phyloP scores from a whole-genome alignment of 1,139 yeast genomes.

The Pichia sp. region DNA sequence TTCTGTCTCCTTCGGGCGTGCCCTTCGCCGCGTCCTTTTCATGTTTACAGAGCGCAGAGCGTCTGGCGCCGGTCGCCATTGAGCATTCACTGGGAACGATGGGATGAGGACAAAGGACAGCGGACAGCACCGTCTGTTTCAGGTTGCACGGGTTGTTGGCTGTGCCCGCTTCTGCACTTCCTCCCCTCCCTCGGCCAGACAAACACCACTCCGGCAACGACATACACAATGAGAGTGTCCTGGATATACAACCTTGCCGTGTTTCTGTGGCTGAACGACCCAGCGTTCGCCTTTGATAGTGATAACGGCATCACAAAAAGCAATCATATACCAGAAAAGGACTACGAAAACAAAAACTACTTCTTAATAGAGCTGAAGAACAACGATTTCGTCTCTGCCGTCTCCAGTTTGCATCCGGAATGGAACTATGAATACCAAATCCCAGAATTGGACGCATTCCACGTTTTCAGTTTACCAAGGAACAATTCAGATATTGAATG shows the following conservation, averaged over 20 bases:
- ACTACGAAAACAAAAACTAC: conserved; percentile 45
- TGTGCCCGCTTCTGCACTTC: too few species aligned
- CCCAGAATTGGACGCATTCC: conserved; percentile 56
- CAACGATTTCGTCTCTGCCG: conserved; percentile 22
- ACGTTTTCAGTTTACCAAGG: conserved; percentile 57
- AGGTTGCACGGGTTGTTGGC: too few species aligned
- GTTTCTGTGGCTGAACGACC: background rate
- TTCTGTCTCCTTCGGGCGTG: too few species aligned
- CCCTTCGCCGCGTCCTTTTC: too few species aligned
- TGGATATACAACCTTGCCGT: conserved; percentile 5
- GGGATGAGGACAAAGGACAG: too few species aligned
- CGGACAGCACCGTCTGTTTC: too few species aligned
- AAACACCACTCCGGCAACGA: too few species aligned
- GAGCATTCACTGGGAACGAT: too few species aligned
- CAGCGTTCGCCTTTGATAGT: background rate
- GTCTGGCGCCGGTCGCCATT: too few species aligned
- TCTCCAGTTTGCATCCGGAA: conserved; percentile 38
- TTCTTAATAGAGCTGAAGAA: conserved; percentile 55
- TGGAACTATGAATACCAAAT: conserved; percentile 59
- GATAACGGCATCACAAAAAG: background rate
- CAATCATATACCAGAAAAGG: conserved; percentile 29
- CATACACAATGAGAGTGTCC: background rate
- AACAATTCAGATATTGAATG: conserved; percentile 19
- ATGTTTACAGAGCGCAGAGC: too few species aligned
- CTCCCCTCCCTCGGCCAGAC: too few species aligned